phyloP scores from a whole-genome alignment of 140 eudicot genomes.

The Ambrosia hybrid region DNA sequence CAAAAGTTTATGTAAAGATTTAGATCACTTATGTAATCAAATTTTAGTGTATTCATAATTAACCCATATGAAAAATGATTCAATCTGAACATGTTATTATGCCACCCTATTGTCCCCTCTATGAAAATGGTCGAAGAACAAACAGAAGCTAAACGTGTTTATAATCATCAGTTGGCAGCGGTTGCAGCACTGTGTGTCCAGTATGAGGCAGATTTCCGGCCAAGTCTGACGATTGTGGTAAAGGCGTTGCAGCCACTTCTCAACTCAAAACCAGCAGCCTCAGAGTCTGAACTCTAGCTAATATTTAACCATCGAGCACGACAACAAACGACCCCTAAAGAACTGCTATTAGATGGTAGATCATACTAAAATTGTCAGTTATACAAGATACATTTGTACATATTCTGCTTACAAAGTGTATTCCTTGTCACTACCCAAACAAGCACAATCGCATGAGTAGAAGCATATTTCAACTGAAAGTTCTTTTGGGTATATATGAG shows the following conservation, averaged over 20 bases:
- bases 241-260: slow-evolving; percentile 61
- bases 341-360: slow-evolving; percentile 5
- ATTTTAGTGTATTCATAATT: not conserved
- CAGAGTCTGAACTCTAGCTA: slow-evolving; percentile 31
- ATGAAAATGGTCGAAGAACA: not conserved
- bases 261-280: slow-evolving; percentile 42
- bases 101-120: not conserved
- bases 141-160: slow-evolving; percentile 1
- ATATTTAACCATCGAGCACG: slow-evolving; percentile 21
- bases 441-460: not conserved
- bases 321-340: slow-evolving; percentile 1
- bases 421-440: not conserved
- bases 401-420: slow-evolving; percentile 8
- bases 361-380: slow-evolving; percentile 8
- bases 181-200: slow-evolving; percentile 68
- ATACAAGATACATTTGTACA: slow-evolving; percentile 5
- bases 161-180: slow-evolving; percentile 52
- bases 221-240: slow-evolving; percentile 61
- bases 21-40: not conserved
- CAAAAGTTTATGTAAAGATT: not conserved
- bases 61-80: not conserved
- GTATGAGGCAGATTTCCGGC: slow-evolving; percentile 64
- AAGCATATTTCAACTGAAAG: not conserved
- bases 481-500: not conserved
- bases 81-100: not conserved